Base-by-base conservation (phyloP, 805 yeast genomes). In the Pichia deserticola region DNA sequence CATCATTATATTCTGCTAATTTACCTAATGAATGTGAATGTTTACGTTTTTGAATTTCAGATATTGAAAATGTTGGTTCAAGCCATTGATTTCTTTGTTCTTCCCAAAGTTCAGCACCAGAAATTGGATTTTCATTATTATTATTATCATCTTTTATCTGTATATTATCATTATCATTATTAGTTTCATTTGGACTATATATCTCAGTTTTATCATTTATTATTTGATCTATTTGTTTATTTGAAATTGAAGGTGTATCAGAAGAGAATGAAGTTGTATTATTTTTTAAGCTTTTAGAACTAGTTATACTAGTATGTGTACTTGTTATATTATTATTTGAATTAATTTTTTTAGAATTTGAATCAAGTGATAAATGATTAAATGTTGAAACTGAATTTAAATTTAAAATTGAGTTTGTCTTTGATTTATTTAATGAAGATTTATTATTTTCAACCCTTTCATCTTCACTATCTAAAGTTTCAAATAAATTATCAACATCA, bases 31-130 rank as follows among this genome's bases (percentile, higher is more conserved):
- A 39, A 20, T 40, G 47, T 7, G 29, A 20, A 2, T 11, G 10
- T 40, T 50, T 53, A n/a, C 51, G 40, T 40, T 39, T 44, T 13
- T 39, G 6, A 11, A 36, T 33, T 12, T 37, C 38, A 10, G 34
- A 20, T 7, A 27, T n/a, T 5, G 51, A 20, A 7, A 39, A 5
- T 32, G 69, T 58, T n/a, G 73, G 70, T 32, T 65, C 60, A 20
- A 78, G 62, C 97, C 97, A 90, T 51, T 79, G 74, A 8, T 69
- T 63, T 50, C 96, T 75, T 51, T 89, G 78, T 43, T 72, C 66
- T 46, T 77, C 76, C 97, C 96, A 90, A 41, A 86, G 72, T 11
- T 67, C 67, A 39, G 76, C 75, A 8, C 65, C 66, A n/a, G 35
- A 44, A 28, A 28, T 8, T 20, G 25, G n/a, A 8, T 20, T 5